Base-by-base conservation (phyloP, 2,329 filamentous ascomycete species). In the Fusarium begoniae region DNA sequence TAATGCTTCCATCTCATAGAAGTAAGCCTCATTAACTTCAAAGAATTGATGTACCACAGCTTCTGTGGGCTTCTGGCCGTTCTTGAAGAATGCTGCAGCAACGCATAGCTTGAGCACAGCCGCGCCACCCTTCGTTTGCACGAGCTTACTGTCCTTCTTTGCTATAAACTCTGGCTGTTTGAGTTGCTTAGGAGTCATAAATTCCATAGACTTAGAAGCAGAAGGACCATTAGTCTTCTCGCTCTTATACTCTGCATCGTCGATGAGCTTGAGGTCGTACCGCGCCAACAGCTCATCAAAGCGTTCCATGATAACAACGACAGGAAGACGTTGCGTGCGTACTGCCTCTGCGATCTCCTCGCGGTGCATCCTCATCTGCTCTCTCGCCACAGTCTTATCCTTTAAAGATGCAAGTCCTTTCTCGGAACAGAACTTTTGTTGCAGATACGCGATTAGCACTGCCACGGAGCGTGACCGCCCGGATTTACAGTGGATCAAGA, bases 111-210 rank as follows among this genome's bases (percentile, higher is more conserved):
- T 60, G 2, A 60, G 57, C 44, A 60, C 57, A 17, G 57, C 57
- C 13, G 57, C 57, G 5, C 57, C 57, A 3, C 57, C 57, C 7
- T 53, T 60, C 10, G 57, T 53, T 13, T 51, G 22, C 3, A 60
- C 57, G 7, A 53, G 12, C 26, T 60, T 60, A 4, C 9, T 41
- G 2, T 20, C 13, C 22, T 40, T 40, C 12, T 17, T 59, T 10
- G 44, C 22, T 17, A 41, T 5, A 26, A 40, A 1, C 44, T 53
- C 26, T 1, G 26, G 22, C 7, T 22, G n/a, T 26, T 53, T 40
- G 0, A 0, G 2, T 17, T 2, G 4, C 18, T 37, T 32, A 2
- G 5, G 4, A 6, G 8, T 11, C 9, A 15, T 6, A 1, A 4
- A 20, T 11, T 28, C 14, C 11, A n/a, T 17, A 2, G 3, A 0